phyloP scores from a whole-genome alignment of 306 rosid genomes.

The Sicyos baderoa region DNA sequence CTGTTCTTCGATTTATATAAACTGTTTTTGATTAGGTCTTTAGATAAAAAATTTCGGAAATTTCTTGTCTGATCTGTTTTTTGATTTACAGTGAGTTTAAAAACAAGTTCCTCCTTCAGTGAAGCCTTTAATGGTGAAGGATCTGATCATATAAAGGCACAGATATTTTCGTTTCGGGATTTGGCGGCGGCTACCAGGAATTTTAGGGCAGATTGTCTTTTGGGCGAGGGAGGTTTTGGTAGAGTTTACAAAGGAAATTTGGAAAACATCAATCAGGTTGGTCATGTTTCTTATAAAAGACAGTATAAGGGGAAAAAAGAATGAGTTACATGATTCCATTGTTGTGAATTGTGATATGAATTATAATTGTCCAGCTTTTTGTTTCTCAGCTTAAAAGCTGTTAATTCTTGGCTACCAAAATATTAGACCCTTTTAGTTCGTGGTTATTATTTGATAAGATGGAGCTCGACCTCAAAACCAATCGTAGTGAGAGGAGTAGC shows the following conservation, averaged over 20 bases:
- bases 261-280: constrained; percentile 64
- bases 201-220: constrained; percentile 65
- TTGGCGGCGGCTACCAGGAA: constrained; percentile 87
- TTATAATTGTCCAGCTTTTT: not conserved
- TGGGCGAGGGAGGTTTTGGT: constrained; percentile 96
- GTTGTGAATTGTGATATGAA: not conserved
- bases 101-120: constrained; percentile 42
- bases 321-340: not conserved
- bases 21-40: not conserved
- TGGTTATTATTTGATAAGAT: not conserved
- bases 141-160: constrained; percentile 68
- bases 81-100: constrained; percentile 39
- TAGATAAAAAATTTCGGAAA: constrained; percentile 3
- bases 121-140: constrained; percentile 50
- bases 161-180: constrained; percentile 76
- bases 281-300: constrained; percentile 15
- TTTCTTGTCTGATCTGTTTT: constrained; percentile 17
- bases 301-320: not conserved
- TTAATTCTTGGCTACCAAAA: not conserved
- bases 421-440: not conserved
- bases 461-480: too few relatives aligned
- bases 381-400: constrained; percentile 10
- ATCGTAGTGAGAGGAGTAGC: too few relatives aligned
- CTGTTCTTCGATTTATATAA: not conserved
- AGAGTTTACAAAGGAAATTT: constrained; percentile 79